Conservation (phyloP, 257 asterid genomes). For the Asclepias syriaca region DNA sequence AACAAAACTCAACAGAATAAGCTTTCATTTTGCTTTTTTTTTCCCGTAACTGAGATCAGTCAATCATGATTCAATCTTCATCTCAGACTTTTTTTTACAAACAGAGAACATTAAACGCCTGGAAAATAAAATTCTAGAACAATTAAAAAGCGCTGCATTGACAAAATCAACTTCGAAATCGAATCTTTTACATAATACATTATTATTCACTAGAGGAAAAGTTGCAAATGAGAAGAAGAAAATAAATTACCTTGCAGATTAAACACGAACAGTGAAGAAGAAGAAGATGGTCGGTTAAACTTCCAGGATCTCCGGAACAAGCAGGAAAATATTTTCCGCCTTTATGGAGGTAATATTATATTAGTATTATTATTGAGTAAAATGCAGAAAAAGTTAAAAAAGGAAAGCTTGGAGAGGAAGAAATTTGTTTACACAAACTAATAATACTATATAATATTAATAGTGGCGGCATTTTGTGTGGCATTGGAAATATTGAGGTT, state of each 20-base stretch:
- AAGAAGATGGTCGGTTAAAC: background rate
- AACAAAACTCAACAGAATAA: background rate
- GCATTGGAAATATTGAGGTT: no score
- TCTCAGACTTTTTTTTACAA: background rate
- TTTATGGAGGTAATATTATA: background rate
- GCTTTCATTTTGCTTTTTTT: no score
- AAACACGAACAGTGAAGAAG: background rate
- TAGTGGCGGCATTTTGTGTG: background rate
- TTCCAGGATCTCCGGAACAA: conserved; percentile 24
- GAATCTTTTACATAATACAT: no score
- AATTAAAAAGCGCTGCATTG: background rate
- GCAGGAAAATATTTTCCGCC: background rate
- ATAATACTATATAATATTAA: background rate
- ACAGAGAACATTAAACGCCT: background rate
- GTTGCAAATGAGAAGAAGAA: no score
- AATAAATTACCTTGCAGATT: no score
- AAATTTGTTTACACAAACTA: conserved; percentile 15
- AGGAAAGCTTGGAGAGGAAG: conserved; percentile 37
- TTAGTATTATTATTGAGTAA: background rate
- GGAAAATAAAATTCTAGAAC: background rate
- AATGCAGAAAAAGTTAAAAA: background rate
- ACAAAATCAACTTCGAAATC: background rate
- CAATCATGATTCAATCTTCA: background rate
- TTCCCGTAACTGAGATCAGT: no score
- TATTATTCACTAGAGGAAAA: no score